These are phyloP conservation scores for Coemansia sp. DNA, from an alignment of 192 early-diverging fungal genomes.

Conservation along the genomic window DNA sequence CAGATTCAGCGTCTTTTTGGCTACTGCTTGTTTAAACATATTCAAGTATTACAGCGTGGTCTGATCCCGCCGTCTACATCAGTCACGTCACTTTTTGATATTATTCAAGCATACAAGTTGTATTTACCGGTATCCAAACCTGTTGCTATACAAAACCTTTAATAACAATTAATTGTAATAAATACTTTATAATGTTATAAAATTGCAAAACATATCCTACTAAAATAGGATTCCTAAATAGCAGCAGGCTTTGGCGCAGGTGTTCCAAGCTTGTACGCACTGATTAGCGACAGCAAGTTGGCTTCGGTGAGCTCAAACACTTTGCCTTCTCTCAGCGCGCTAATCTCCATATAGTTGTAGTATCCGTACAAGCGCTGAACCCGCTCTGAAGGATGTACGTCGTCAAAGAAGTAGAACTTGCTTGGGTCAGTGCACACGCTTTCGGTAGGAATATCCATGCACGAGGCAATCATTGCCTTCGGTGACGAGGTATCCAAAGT, in stretches of 20 bases:
- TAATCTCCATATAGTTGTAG: conserved; percentile 6
- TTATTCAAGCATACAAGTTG: conserved; percentile 21
- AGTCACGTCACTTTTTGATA: conserved; percentile 8
- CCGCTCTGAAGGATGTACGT: conserved; percentile 29
- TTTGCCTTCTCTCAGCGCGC: conserved; percentile 2
- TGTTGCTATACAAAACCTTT: conserved; percentile 2
- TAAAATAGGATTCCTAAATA: neutral
- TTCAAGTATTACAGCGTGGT: neutral
- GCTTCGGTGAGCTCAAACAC: conserved; percentile 10
- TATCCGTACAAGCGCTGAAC: conserved; percentile 41
- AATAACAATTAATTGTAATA: neutral
- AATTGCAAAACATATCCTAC: neutral
- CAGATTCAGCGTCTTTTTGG: conserved; percentile 43
- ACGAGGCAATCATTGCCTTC: neutral
- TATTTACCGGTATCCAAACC: conserved; percentile 6
- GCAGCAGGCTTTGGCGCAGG: conserved; percentile 26
- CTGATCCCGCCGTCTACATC: neutral
- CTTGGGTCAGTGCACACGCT: conserved; percentile 21
- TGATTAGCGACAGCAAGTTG: conserved; percentile 25
- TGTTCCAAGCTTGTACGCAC: conserved; percentile 29
- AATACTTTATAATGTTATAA: neutral
- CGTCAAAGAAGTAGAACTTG: conserved; percentile 30
- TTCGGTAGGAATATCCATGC: neutral
- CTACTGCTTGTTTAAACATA: conserved; percentile 15
- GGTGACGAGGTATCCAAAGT: neutral